These are phyloP conservation scores for Gossypium raimondii DNA, from an alignment of 345 rosid species.

Conservation along the genomic window DNA sequence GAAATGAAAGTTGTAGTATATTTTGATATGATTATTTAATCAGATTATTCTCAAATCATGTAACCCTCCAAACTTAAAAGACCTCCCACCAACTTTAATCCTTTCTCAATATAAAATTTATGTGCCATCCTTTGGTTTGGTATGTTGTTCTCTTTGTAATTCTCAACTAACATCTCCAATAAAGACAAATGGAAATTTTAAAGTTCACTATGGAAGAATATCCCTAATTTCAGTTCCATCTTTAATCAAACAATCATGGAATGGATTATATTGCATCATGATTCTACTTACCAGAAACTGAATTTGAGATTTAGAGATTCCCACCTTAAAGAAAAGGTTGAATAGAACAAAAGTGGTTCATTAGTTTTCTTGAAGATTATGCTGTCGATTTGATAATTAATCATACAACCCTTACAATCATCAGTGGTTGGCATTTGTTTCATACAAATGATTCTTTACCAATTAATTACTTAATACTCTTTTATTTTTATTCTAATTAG, in stretches of 20 bases:
- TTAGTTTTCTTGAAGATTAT: not conserved
- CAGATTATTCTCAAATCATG: not conserved
- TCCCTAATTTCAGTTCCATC: not conserved
- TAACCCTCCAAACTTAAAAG: not conserved
- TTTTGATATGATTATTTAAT: not conserved
- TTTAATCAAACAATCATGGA: not conserved
- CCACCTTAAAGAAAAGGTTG: not conserved
- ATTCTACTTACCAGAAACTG: not conserved
- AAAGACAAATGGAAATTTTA: not conserved
- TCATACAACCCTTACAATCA: not conserved
- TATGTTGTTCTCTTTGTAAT: not conserved
- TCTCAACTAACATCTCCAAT: not conserved
- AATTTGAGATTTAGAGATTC: not conserved
- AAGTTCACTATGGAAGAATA: constrained; percentile 1
- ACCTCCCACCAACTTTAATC: not conserved
- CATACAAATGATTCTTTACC: not conserved
- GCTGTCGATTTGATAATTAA: not conserved
- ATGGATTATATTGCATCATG: constrained; percentile 3
- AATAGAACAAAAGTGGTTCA: not conserved
- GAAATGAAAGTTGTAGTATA: not conserved
- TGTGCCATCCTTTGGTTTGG: not conserved
- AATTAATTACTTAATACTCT: not conserved
- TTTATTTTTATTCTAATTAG: not conserved
- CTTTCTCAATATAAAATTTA: not conserved
- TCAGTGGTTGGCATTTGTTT: constrained; percentile 7